phyloP scores from a whole-genome alignment of 1,284 basidiomycete genomes.

The Trichosporon inkin region DNA sequence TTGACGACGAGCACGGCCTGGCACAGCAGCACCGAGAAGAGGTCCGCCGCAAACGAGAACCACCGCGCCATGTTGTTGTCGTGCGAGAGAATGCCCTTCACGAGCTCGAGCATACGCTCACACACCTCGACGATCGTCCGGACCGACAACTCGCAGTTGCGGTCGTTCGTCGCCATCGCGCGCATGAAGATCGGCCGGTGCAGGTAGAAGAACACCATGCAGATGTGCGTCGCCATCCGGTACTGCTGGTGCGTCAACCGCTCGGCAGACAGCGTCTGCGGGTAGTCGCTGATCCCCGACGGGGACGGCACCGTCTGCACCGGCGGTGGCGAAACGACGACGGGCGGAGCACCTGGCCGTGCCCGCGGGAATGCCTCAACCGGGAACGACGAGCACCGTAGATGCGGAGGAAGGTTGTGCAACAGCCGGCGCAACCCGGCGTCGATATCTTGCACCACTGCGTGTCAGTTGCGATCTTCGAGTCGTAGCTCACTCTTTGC shows the following conservation, averaged over 20 bases:
- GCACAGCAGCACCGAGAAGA: slow-evolving; percentile 24
- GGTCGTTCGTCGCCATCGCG: slow-evolving; percentile 16
- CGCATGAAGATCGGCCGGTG: slow-evolving; percentile 25
- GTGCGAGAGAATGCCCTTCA: slow-evolving; percentile 18
- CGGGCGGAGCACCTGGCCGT: slow-evolving; percentile 15
- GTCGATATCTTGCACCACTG: slow-evolving; percentile 23
- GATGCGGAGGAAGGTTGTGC: slow-evolving; percentile 17
- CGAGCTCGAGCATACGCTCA: slow-evolving; percentile 21
- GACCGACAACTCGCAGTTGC: slow-evolving; percentile 13
- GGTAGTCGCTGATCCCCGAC: slow-evolving; percentile 10
- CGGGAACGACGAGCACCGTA: slow-evolving; percentile 15
- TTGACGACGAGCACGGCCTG: slow-evolving; percentile 24
- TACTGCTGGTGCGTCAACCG: slow-evolving; percentile 20
- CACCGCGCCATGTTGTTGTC: slow-evolving; percentile 23
- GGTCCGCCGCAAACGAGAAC: slow-evolving; percentile 28
- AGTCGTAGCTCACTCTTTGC: slow-evolving; percentile 3
- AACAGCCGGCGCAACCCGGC: slow-evolving; percentile 18
- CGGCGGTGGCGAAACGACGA: slow-evolving; percentile 12
- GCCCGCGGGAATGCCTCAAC: slow-evolving; percentile 19
- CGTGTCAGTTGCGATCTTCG: background rate
- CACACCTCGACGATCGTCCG: slow-evolving; percentile 23
- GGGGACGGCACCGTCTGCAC: background rate
- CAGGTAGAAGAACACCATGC: slow-evolving; percentile 28
- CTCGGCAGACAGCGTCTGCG: slow-evolving; percentile 12
- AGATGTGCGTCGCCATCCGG: slow-evolving; percentile 25